phyloP scores from a whole-genome alignment of 1,284 basidiomycete genomes.

The Gymnopus androsaceus region DNA sequence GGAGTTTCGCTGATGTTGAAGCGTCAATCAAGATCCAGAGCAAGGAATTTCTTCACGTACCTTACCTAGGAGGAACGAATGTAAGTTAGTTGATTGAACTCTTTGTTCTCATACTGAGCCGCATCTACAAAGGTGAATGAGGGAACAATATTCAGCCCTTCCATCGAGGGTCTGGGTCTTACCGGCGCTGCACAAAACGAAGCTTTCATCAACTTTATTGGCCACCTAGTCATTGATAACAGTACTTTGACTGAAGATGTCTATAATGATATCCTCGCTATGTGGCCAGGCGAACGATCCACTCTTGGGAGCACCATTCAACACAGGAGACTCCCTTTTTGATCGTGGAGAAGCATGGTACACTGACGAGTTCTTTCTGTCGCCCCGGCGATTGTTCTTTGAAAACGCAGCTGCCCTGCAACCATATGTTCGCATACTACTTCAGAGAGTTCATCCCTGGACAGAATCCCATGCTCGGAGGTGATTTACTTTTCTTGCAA shows the following conservation, averaged over 20 bases:
- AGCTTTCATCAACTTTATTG: constrained; percentile 48
- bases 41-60: constrained; percentile 56
- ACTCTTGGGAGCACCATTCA: constrained; percentile 42
- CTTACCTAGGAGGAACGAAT: constrained; percentile 57
- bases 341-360: constrained; percentile 59
- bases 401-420: constrained; percentile 47
- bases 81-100: constrained; percentile 30
- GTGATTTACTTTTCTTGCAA: constrained; percentile 27
- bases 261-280: constrained; percentile 35
- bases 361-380: constrained; percentile 56
- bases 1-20: constrained; percentile 50
- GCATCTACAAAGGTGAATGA: constrained; percentile 47
- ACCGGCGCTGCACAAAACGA: constrained; percentile 38
- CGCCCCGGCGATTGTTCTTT: constrained; percentile 50
- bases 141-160: constrained; percentile 44
- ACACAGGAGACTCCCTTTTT: constrained; percentile 60
- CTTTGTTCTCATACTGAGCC: neutral
- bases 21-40: constrained; percentile 49
- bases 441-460: constrained; percentile 59
- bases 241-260: constrained; percentile 44
- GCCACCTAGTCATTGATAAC: constrained; percentile 49
- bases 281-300: constrained; percentile 54
- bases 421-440: constrained; percentile 53
- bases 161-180: constrained; percentile 38
- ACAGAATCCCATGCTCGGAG: constrained; percentile 43